Evolutionary conservation across 345 rosid species (phyloP), one percentile per base, ranked within the genome.

Genomic region (Eutrema heterophyllum): DNA sequence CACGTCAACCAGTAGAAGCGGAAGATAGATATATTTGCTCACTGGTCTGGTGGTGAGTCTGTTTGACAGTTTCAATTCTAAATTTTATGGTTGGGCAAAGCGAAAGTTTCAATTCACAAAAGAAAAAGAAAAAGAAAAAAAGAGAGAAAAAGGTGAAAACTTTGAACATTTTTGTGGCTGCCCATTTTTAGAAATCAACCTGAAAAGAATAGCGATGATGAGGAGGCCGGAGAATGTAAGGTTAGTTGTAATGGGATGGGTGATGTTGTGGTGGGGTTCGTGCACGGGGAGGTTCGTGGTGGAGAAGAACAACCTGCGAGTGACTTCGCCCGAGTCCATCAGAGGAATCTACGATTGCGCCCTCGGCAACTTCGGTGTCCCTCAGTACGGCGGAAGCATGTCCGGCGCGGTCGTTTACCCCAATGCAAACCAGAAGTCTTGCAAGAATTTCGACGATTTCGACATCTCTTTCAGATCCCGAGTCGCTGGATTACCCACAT

Each of bases 371-470:
- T 96, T 96, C 32, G 99, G 99, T 75, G 83, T 96, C 54, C 99
- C 99, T 13, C 91, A 96, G 73, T 96, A 96, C 72, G 99, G 99
- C 0, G 99, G 99, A 11, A 92, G 97, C 87, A 88, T 95, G 98
- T 90, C 97, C 1, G 99, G 98, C 5, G 62, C 85, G 35, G 96
- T 90, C 49, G 49, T 77, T 60, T 96, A 90, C 77, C 97, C 94
- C 0, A 86, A 84, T 72, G 85, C 87, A 55, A 92, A 96, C 74
- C 81, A 41, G 64, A 88, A 92, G 71, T 97, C 86, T 13, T 95
- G 99, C 61, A 85, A 81, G 44, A 87, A 79, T 54, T 92, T 88
- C 58, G 77, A 77, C 38, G 88, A 76, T 26, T 88, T 81, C 38
- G 83, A 81, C 36, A 80, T 89, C 68, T 85, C 90, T 35, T 90